A percentile compares a stretch with the other conserved stretches of the same genome.
phyloP scores from a whole-genome alignment of 2,329 filamentous ascomycete genomes.

The Sclerotinia glacialis region DNA sequence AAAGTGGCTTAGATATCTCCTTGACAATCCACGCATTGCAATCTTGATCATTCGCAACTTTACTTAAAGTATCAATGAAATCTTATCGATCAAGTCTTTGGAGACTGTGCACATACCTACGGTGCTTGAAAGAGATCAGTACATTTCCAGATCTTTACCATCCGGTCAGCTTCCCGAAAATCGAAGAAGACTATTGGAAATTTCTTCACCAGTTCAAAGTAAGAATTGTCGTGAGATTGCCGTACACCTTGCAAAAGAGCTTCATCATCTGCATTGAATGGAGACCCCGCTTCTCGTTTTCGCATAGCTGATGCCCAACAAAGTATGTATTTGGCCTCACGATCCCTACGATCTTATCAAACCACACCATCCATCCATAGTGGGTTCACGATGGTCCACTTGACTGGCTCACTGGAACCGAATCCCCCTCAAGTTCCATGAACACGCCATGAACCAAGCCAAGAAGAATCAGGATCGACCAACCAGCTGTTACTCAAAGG shows the following conservation, averaged over 20 bases:
- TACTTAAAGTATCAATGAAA: background rate
- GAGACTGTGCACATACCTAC: background rate
- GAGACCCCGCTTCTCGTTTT: slow-evolving; percentile 11
- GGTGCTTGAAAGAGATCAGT: background rate
- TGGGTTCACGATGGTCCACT: slow-evolving; percentile 1
- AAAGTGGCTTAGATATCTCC: background rate
- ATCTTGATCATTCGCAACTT: background rate
- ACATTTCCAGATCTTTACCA: background rate
- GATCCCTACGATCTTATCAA: slow-evolving; percentile 13
- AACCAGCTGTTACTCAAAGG: slow-evolving; percentile 1
- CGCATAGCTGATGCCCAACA: slow-evolving; percentile 7
- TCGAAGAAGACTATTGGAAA: background rate
- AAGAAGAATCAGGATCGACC: background rate
- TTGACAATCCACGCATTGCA: background rate
- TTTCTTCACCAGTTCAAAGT: background rate
- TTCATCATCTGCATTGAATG: background rate
- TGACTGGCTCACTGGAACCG: background rate
- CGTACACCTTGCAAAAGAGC: background rate
- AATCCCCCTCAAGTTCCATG: background rate
- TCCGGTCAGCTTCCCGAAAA: background rate
- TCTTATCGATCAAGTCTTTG: background rate
- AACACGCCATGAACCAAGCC: slow-evolving; percentile 6
- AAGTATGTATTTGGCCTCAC: background rate
- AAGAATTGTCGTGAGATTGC: background rate
- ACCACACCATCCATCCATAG: background rate